Evolutionary conservation across 78 protist species (phyloP).

Genomic region (Dictyostelium brefeldianum): DNA sequence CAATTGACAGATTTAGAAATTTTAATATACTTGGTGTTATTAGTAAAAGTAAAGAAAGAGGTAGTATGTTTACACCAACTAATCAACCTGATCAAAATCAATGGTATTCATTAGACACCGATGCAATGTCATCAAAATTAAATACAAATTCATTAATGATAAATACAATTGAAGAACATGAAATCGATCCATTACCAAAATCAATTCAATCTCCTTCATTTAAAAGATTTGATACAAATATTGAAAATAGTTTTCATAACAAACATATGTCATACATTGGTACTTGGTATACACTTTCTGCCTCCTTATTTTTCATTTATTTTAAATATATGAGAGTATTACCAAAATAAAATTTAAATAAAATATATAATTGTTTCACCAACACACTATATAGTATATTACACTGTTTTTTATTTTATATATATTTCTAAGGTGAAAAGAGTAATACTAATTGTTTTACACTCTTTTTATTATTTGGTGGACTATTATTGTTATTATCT

Average conservation of each 20-base stretch:
- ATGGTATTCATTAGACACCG: constrained; percentile 41
- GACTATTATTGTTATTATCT: not conserved
- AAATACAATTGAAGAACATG: constrained; percentile 8
- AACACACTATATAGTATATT: no score
- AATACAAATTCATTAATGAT: constrained; percentile 23
- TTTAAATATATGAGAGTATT: constrained; percentile 40
- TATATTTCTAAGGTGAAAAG: not conserved
- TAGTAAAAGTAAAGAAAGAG: constrained; percentile 39
- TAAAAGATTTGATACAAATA: constrained; percentile 40
- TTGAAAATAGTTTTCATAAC: constrained; percentile 43
- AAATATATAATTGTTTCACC: no score
- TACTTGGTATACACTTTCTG: constrained; percentile 50
- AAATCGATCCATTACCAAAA: not conserved
- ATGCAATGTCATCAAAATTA: not conserved
- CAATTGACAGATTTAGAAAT: not conserved
- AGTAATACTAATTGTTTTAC: not conserved
- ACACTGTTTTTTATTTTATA: not conserved
- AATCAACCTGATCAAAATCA: constrained; percentile 44
- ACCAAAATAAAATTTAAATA: not conserved
- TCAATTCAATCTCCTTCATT: not conserved
- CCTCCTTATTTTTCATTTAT: constrained; percentile 41
- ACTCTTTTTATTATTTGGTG: constrained; percentile 38
- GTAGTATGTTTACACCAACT: constrained; percentile 58
- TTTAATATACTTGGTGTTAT: constrained; percentile 25
- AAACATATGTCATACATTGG: constrained; percentile 62